Evolutionary conservation across 148 eudicot genomes (phyloP), one percentile per base, ranked within the genome.

Genomic region (Camellia sinensis): DNA sequence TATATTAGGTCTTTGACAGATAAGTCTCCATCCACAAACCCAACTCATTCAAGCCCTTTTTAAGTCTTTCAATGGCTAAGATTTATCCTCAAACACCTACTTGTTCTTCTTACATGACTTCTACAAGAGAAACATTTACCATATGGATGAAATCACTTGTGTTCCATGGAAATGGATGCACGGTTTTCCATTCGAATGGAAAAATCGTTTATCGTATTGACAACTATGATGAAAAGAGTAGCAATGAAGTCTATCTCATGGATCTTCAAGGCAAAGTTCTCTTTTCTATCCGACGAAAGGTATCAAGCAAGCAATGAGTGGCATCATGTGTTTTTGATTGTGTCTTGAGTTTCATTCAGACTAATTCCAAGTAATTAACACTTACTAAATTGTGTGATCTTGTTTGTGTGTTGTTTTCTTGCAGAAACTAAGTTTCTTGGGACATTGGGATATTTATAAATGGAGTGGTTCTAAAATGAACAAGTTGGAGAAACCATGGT

Each of bases 91-190:
- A 76, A 29, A 74, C 84, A 17, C 69, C 80, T 17, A 5, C 80
- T 65, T 44, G 83, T 44, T 54, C 82, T 14, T 9, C 54, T 17
- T 82, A 79, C 50, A 60, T 60, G 52, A 65, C 80, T 15, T 73
- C 65, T 2, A 77, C 60, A 40, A 84, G 81, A 71, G 88, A 89
- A 75, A 87, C 78, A 15, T 93, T 83, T 70, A 95, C 98, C 0
- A 74, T 95, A 29, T 95, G 98, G 98, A 89, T 93, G 95, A 95
- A 91, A 62, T 95, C 97, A 2, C 89, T 93, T 0, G 87, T 95
- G 8, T 75, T 89, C 78, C 83, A 89, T 62, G 85, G 96, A 64
- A 85, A 89, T 76, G 98, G 97, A 13, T 90, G 92, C 80, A 93
- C 97, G 14, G 85, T 92, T 61, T 93, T 86, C 69, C 79, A 93